Evolutionary conservation across 179 eudicot species (phyloP).

Genomic region (Beta macrorhiza): DNA sequence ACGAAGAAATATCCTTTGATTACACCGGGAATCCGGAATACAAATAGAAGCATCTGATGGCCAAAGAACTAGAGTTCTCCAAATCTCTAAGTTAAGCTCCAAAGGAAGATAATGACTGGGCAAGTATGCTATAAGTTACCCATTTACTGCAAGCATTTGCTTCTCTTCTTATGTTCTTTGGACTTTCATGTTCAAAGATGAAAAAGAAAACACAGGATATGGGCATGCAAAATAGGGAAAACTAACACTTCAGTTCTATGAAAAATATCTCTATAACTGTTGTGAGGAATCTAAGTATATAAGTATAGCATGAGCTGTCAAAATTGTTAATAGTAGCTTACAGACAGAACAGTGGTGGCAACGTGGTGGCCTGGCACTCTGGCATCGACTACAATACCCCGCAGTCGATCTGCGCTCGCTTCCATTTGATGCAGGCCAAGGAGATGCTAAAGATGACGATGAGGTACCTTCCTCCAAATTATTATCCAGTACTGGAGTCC

Average conservation of each 20-base stretch:
- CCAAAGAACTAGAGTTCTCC: not conserved
- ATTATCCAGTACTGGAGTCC: slow-evolving; percentile 54
- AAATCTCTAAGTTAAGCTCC: not conserved
- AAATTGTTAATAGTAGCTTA: slow-evolving; percentile 37
- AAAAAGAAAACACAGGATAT: not conserved
- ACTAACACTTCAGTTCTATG: not conserved
- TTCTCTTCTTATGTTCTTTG: not conserved
- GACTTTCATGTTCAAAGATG: slow-evolving; percentile 1
- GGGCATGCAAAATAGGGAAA: not conserved
- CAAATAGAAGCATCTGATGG: not conserved
- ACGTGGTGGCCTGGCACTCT: slow-evolving; percentile 87
- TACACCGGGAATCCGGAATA: not conserved
- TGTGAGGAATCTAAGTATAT: not conserved
- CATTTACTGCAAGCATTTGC: not conserved
- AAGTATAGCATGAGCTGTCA: slow-evolving; percentile 6
- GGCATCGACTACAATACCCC: slow-evolving; percentile 63
- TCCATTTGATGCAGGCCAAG: slow-evolving; percentile 47
- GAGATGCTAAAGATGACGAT: slow-evolving; percentile 30
- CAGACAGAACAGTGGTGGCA: slow-evolving; percentile 98
- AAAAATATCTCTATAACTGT: not conserved
- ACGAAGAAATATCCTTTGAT: not conserved
- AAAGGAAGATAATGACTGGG: not conserved
- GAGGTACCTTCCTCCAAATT: slow-evolving; percentile 53
- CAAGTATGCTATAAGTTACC: not conserved
- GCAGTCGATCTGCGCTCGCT: slow-evolving; percentile 42